Evolutionary conservation across 2,329 filamentous ascomycete genomes (phyloP), one percentile per base, ranked within the genome.

Genomic region (Scorias spongiosa): DNA sequence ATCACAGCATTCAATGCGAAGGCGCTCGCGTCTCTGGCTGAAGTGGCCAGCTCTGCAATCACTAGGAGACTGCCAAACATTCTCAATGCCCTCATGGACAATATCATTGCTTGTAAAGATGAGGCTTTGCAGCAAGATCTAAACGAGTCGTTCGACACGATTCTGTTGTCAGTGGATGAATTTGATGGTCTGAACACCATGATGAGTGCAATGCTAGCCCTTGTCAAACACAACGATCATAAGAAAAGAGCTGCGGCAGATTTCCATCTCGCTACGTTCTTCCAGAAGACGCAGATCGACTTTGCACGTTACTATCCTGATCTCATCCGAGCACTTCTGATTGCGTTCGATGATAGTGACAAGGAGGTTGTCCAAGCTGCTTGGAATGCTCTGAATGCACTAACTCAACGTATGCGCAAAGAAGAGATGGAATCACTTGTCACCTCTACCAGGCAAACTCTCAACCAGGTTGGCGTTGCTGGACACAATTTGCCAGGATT

Each of bases 381-480:
- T 17, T 96, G 88, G 88, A 73, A 78, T 44, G 89, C 88, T 5
- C 74, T 98, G 46, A 86, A 69, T 54, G 84, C 84, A 46, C 81
- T 98, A 54, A 95, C 88, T 39, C 88, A 88, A 61, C 81, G 79
- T 54, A 74, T 98, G 48, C 81, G 81, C 59, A 98, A 98, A 64
- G 93, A 98, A 60, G 89, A 96, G 65, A 96, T 98, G 91, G 93
- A 98, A 59, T 79, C 82, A 1, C 72, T 98, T 39, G 87, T 94
- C 14, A 69, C 78, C 43, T 91, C 89, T 0, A 94, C 89, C 2
- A 74, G 89, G 46, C 84, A 93, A 62, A 81, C 84, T 1, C 72
- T 98, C 44, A 80, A 84, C 51, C 85, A 89, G 56, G 84, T 96
- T 40, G 91, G 93, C 54, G 84, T 94, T 39, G 69, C 87, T 37